Conservation (phyloP, 2,329 filamentous ascomycete genomes). For the Geosmithia flava region DNA sequence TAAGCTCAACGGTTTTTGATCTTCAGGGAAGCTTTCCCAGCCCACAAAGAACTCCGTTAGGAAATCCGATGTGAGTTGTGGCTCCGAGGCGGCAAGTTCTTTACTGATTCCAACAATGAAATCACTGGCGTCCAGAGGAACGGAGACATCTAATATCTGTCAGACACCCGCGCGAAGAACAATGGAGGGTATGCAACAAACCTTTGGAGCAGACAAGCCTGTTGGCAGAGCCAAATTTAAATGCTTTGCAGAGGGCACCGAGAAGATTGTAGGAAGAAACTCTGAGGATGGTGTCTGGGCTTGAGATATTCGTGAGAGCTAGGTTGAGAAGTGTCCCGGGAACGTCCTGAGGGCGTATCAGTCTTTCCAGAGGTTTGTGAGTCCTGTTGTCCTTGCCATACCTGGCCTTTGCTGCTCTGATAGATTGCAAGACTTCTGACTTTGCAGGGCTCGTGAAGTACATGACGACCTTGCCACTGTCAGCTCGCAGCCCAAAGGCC, state of each 20-base stretch:
- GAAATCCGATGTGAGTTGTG: conserved; percentile 56
- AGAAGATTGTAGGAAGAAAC: conserved; percentile 57
- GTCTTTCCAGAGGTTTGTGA: conserved; percentile 49
- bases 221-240: conserved; percentile 51
- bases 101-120: conserved; percentile 57
- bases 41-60: conserved; percentile 63
- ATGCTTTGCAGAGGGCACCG: conserved; percentile 53
- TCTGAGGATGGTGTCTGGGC: conserved; percentile 45
- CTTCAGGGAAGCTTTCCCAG: conserved; percentile 57
- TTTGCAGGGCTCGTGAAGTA: conserved; percentile 58
- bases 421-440: conserved; percentile 48
- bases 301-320: conserved; percentile 53
- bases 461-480: conserved; percentile 60
- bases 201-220: conserved; percentile 51
- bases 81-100: conserved; percentile 48
- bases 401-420: conserved; percentile 50
- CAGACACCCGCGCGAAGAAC: neutral
- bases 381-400: conserved; percentile 50
- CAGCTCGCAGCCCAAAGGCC: conserved; percentile 53
- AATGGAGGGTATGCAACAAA: conserved; percentile 14
- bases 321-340: conserved; percentile 58
- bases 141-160: conserved; percentile 37
- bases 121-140: conserved; percentile 49
- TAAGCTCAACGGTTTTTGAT: conserved; percentile 54
- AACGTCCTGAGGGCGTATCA: conserved; percentile 58